Evolutionary conservation across 225 moss, liverwort and hornwort species (phyloP).

Genomic region (Neckera pumila): DNA sequence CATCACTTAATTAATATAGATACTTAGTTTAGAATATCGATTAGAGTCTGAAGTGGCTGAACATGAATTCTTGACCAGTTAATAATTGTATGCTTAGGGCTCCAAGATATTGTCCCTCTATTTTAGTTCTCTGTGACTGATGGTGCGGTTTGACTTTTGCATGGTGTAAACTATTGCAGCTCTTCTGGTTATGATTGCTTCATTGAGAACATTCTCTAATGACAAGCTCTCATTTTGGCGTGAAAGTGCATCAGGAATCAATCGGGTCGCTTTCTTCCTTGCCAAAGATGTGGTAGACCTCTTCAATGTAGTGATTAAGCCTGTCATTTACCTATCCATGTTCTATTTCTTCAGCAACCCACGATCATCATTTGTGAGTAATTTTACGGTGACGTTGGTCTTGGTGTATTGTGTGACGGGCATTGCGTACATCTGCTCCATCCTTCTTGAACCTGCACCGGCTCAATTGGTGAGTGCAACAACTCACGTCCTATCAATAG

Average conservation of each 20-base stretch:
- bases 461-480: conserved; percentile 58
- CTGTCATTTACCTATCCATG: conserved; percentile 75
- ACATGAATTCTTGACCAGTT: background rate
- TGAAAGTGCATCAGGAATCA: conserved; percentile 88
- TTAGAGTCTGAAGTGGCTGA: background rate
- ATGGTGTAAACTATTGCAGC: conserved; percentile 45
- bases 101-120: background rate
- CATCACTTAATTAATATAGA: background rate
- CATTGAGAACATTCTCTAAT: conserved; percentile 65
- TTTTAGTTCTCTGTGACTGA: background rate
- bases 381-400: conserved; percentile 58
- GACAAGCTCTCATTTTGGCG: conserved; percentile 87
- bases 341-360: conserved; percentile 91
- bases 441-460: conserved; percentile 68
- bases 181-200: conserved; percentile 79
- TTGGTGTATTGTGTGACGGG: conserved; percentile 81
- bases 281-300: conserved; percentile 85
- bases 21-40: background rate
- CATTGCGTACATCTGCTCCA: conserved; percentile 68
- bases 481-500: conserved; percentile 3
- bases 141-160: background rate
- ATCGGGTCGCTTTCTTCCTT: conserved; percentile 69
- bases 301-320: conserved; percentile 75
- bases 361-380: conserved; percentile 58
- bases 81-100: no score